These are phyloP conservation scores for Wallacemonas rigidus DNA, from an alignment of 208 protist species.

Conservation along the genomic window DNA sequence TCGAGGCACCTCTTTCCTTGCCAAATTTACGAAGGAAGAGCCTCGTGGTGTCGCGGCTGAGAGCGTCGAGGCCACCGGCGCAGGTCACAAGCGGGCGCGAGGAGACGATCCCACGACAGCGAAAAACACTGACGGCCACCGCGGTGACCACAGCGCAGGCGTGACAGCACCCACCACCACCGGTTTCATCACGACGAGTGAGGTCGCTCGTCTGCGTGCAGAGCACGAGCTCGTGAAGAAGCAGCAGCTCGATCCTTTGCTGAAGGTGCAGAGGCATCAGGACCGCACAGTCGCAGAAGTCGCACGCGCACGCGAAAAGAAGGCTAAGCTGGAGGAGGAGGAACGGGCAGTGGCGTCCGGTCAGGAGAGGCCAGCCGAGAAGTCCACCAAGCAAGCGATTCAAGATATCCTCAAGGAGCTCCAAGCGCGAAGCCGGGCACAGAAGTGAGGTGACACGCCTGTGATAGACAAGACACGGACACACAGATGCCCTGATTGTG, in stretches of 20 bases:
- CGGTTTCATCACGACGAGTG: constrained; percentile 55
- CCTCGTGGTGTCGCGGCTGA: too few species aligned
- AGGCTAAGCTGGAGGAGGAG: constrained; percentile 19
- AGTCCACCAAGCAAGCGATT: constrained; percentile 25
- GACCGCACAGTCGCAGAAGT: constrained; percentile 67
- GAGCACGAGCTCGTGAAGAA: constrained; percentile 75
- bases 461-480: background rate
- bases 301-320: constrained; percentile 40
- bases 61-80: background rate
- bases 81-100: constrained; percentile 16
- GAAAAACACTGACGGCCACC: background rate
- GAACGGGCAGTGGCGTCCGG: background rate
- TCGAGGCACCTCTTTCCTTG: constrained; percentile 22
- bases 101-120: constrained; percentile 16
- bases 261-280: constrained; percentile 54
- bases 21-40: constrained; percentile 41
- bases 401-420: constrained; percentile 24
- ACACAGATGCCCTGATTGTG: too few species aligned
- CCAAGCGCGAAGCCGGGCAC: background rate
- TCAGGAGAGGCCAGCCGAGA: background rate
- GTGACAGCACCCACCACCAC: constrained; percentile 22
- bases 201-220: constrained; percentile 53
- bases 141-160: background rate
- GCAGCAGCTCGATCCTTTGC: constrained; percentile 64
- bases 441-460: background rate